Percentiles rank a stretch among this genome's conserved stretches.
These are phyloP conservation scores for Sambucus nigra DNA, from an alignment of 129 eudicot genomes.

Conservation along the genomic window DNA sequence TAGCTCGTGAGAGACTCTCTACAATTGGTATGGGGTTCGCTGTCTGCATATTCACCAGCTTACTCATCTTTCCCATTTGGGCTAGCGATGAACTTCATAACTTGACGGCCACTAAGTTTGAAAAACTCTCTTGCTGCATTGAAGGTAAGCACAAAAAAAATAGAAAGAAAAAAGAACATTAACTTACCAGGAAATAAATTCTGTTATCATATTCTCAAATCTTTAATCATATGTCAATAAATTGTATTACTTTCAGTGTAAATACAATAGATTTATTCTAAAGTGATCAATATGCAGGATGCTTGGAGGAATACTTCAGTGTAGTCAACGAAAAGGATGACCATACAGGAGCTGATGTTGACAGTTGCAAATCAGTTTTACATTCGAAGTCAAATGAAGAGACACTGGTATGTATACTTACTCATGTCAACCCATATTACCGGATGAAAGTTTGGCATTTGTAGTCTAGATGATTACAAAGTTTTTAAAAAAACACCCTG, in stretches of 20 bases:
- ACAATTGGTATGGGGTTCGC: conserved; percentile 78
- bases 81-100: conserved; percentile 77
- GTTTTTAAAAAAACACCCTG: neutral
- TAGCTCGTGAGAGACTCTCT: conserved; percentile 59
- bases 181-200: no score
- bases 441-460: neutral
- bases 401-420: conserved; percentile 43
- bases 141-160: conserved; percentile 36
- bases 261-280: neutral
- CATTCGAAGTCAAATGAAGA: conserved; percentile 76
- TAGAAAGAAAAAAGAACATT: neutral
- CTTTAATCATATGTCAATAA: no score
- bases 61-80: conserved; percentile 75
- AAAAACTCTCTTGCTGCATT: conserved; percentile 45
- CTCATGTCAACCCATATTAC: neutral
- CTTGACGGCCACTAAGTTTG: conserved; percentile 46
- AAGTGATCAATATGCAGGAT: conserved; percentile 31
- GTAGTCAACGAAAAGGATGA: conserved; percentile 29
- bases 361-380: conserved; percentile 57
- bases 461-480: neutral
- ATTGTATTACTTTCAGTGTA: no score
- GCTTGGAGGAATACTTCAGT: conserved; percentile 57
- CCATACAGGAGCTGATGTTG: conserved; percentile 14
- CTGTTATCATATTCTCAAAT: no score
- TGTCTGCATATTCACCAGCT: conserved; percentile 56